phyloP scores from a whole-genome alignment of 1,284 basidiomycete genomes.

The Apiotrichum sp. region DNA sequence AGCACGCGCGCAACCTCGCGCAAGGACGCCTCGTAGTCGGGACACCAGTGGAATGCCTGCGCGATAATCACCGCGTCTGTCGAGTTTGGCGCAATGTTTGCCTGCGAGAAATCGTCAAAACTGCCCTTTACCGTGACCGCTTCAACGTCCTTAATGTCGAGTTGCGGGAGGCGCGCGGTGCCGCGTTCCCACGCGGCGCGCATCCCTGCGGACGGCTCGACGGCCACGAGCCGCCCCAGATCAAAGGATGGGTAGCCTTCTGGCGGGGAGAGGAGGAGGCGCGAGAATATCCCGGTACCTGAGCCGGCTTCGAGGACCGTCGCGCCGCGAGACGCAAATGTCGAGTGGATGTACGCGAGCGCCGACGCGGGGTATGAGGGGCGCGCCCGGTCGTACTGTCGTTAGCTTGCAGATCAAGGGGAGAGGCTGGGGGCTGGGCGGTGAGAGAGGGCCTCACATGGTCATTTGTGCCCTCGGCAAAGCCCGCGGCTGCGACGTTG shows the following conservation, averaged over 20 bases:
- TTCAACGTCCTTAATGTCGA: neutral
- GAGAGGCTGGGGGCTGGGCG: too few species aligned
- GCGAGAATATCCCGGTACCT: slow-evolving; percentile 49
- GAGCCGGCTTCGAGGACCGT: slow-evolving; percentile 42
- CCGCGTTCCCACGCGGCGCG: slow-evolving; percentile 34
- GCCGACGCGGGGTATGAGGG: slow-evolving; percentile 46
- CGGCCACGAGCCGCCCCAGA: slow-evolving; percentile 34
- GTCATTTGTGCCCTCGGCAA: slow-evolving; percentile 44
- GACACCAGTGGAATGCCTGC: slow-evolving; percentile 47
- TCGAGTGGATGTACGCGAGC: slow-evolving; percentile 30
- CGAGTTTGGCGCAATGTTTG: slow-evolving; percentile 21
- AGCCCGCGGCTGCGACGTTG: slow-evolving; percentile 37
- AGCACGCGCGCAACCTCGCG: slow-evolving; percentile 44
- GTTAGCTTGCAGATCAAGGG: neutral
- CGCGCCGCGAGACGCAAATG: neutral
- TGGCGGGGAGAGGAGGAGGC: slow-evolving; percentile 42
- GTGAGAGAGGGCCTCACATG: slow-evolving; percentile 17
- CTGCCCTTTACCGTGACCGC: slow-evolving; percentile 35
- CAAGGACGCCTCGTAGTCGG: slow-evolving; percentile 38
- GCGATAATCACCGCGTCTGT: slow-evolving; percentile 46
- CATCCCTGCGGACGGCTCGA: slow-evolving; percentile 50
- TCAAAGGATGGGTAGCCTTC: slow-evolving; percentile 32
- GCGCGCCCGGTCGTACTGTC: slow-evolving; percentile 45
- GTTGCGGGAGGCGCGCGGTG: slow-evolving; percentile 10
- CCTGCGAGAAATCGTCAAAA: slow-evolving; percentile 42